Evolutionary conservation across 2,329 filamentous ascomycete species (phyloP).

Genomic region (Sodiomyces alkalinus): DNA sequence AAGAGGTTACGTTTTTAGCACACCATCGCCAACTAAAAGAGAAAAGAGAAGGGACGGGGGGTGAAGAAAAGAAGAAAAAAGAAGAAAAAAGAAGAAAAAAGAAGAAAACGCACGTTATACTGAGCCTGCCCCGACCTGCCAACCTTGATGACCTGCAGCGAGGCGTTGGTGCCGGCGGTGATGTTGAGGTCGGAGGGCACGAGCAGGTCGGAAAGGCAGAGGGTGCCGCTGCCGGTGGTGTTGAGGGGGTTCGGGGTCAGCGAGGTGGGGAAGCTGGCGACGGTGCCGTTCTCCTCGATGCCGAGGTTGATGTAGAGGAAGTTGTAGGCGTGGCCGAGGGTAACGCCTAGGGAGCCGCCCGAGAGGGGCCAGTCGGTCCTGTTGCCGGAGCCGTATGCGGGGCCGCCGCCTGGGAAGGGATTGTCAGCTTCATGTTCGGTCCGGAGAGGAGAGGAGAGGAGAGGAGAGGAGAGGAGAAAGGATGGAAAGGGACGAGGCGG

Average conservation of each 20-base stretch:
- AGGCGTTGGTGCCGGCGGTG: constrained; percentile 45
- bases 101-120: constrained; percentile 40
- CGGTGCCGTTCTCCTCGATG: constrained; percentile 17
- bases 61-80: no score
- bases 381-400: constrained; percentile 26
- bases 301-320: constrained; percentile 40
- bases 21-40: not conserved
- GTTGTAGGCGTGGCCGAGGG: constrained; percentile 35
- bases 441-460: not conserved
- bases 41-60: no score
- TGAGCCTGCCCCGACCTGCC: constrained; percentile 43
- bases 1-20: constrained; percentile 6
- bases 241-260: constrained; percentile 44
- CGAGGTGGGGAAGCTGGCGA: constrained; percentile 53
- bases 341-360: constrained; percentile 30
- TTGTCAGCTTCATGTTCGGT: constrained; percentile 1
- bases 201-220: constrained; percentile 47
- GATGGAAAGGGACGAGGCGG: not conserved
- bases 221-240: constrained; percentile 43
- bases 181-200: constrained; percentile 35
- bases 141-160: constrained; percentile 54
- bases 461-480: no score
- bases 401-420: constrained; percentile 28
- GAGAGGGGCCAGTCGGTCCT: constrained; percentile 37
- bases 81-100: no score